Conservation (phyloP, 2,329 filamentous ascomycete species). For the Aureobasidium sp. region DNA sequence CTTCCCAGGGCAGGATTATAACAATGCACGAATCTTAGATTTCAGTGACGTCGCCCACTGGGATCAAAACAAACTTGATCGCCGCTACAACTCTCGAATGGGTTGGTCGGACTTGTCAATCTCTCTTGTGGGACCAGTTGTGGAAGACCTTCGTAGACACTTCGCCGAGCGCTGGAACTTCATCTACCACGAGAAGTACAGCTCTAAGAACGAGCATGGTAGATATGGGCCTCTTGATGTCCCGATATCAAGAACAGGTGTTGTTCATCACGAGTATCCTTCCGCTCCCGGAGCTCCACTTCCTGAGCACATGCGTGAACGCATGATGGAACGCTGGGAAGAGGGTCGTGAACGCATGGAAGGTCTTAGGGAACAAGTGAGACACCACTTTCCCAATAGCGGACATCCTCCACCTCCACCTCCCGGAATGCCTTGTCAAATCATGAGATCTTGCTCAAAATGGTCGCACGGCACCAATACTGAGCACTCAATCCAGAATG, state of each 20-base stretch:
- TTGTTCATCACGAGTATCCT: constrained; percentile 25
- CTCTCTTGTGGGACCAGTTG: constrained; percentile 66
- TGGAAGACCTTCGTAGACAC: constrained; percentile 67
- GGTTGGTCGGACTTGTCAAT: constrained; percentile 86
- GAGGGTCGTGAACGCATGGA: constrained; percentile 22
- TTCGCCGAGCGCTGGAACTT: constrained; percentile 90
- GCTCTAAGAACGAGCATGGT: constrained; percentile 42
- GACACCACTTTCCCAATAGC: constrained; percentile 18
- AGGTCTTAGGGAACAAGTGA: constrained; percentile 21
- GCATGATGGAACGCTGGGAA: constrained; percentile 26
- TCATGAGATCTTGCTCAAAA: constrained; percentile 57
- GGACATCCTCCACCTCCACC: constrained; percentile 10
- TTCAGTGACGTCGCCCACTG: constrained; percentile 56
- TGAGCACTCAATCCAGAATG: constrained; percentile 80
- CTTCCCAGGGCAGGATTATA: constrained; percentile 88
- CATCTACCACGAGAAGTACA: constrained; percentile 78
- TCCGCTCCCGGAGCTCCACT: constrained; percentile 23
- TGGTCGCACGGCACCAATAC: constrained; percentile 55
- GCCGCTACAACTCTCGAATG: constrained; percentile 67
- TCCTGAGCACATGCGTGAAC: constrained; percentile 27
- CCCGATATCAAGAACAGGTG: constrained; percentile 30
- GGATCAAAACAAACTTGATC: constrained; percentile 80
- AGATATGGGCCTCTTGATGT: constrained; percentile 40
- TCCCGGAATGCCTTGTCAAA: constrained; percentile 52
- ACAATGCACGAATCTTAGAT: constrained; percentile 78